Evolutionary conservation across 1,284 basidiomycete genomes (phyloP), one percentile per base, ranked within the genome.

Genomic region (Boletus semigastroideus): DNA sequence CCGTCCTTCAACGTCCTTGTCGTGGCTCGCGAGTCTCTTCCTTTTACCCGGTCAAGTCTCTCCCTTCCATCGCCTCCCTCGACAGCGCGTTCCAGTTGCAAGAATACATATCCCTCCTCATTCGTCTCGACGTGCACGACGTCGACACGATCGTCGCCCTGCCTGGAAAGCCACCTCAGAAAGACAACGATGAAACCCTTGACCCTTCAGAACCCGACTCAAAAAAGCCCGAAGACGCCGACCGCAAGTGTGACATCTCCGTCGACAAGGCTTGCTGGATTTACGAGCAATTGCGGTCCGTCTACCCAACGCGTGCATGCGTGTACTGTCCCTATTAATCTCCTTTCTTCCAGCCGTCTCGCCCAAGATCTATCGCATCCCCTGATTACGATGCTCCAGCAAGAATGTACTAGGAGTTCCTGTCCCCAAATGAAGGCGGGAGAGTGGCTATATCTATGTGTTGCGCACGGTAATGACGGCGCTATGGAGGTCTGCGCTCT

Each of bases 371-470:
- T 98, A 17, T 90, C 92, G 0, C 87, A 92, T 59, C 92, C 94
- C 1, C 82, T 98, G 48, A 86, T 98, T 46, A 92, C 88, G 3
- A 84, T 86, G 61, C 78, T 98, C 17, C 87, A 96, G 63, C 80
- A 85, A 56, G 87, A 92, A 64, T 98, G 95, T 65, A 90, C 84
- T 10, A 83, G 90, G 37, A 72, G 79, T 46, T 83, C 88, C 10
- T 98, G 95, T 74, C 90, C 92, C 2, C 90, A 96, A 69, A 98
- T 98, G 95, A 96, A 96, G 69, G 94, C 95, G 14, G 92, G 90
- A 47, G 93, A 98, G 75, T 98, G 95, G 93, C 78, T 94, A 40
- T 98, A 96, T 72, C 76, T 98, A 4, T 99, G 96, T 64, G 94
- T 96, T 28, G 94, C 94, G 0, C 95, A 98, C 63, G 85, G 87